Evolutionary conservation across 306 rosid species (phyloP).

Genomic region (Sicyos edulis): DNA sequence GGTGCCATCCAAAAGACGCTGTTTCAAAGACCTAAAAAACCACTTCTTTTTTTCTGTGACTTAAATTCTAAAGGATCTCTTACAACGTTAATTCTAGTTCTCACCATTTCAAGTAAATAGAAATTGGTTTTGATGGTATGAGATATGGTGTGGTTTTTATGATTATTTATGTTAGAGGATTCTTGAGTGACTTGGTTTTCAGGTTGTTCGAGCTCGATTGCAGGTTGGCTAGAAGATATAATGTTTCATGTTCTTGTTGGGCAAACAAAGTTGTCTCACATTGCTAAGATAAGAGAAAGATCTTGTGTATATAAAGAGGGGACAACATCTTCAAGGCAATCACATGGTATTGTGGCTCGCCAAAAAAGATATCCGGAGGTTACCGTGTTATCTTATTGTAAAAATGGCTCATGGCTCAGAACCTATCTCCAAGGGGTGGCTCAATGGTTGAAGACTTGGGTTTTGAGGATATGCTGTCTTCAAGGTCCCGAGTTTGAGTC

Average conservation of each 20-base stretch:
- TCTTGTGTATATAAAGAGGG: no score
- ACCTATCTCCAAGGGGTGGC: no score
- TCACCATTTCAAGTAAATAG: constrained; percentile 78
- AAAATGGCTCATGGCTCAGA: no score
- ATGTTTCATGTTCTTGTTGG: constrained; percentile 28
- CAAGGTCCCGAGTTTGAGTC: no score
- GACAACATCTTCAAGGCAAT: no score
- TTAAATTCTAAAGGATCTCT: background rate
- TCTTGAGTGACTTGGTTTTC: constrained; percentile 20
- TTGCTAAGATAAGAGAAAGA: no score
- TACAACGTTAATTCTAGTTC: background rate
- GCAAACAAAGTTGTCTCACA: no score
- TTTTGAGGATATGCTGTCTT: no score
- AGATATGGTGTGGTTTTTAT: constrained; percentile 18
- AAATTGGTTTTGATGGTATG: constrained; percentile 1
- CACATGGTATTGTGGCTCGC: constrained; percentile 46
- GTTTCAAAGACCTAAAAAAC: background rate
- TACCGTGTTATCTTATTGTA: constrained; percentile 31
- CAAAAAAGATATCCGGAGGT: constrained; percentile 43
- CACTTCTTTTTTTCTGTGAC: background rate
- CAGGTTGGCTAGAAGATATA: constrained; percentile 29
- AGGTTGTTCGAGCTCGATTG: constrained; percentile 51
- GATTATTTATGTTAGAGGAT: constrained; percentile 24
- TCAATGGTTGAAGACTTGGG: no score
- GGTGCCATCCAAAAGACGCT: constrained; percentile 60